phyloP scores from a whole-genome alignment of 2,329 filamentous ascomycete species.

The Didymellaceae sp. region DNA sequence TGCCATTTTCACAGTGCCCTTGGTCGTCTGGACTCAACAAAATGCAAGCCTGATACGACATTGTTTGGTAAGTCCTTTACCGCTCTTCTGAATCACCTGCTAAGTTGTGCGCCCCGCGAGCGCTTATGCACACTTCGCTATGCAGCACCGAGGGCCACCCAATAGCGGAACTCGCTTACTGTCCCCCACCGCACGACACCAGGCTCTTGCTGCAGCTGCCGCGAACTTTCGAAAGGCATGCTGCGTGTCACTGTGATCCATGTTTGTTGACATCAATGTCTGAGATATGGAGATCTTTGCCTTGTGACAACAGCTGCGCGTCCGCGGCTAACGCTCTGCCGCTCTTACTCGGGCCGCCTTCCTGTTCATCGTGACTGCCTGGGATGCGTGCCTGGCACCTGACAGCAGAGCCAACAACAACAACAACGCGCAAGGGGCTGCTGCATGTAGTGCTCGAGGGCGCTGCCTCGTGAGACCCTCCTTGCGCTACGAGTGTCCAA shows the following conservation, averaged over 20 bases:
- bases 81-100: slow-evolving; percentile 49
- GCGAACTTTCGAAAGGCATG: slow-evolving; percentile 12
- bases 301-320: slow-evolving; percentile 15
- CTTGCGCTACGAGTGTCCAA: slow-evolving; percentile 20
- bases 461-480: slow-evolving; percentile 29
- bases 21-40: slow-evolving; percentile 7
- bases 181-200: slow-evolving; percentile 22
- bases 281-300: slow-evolving; percentile 10
- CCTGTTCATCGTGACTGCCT: slow-evolving; percentile 23
- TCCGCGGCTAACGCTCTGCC: slow-evolving; percentile 29
- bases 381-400: slow-evolving; percentile 32
- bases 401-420: slow-evolving; percentile 8
- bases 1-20: slow-evolving; percentile 4
- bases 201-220: slow-evolving; percentile 12
- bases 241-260: slow-evolving; percentile 32
- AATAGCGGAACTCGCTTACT: slow-evolving; percentile 33
- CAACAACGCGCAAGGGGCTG: slow-evolving; percentile 18
- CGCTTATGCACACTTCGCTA: slow-evolving; percentile 47
- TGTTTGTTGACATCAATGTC: slow-evolving; percentile 11
- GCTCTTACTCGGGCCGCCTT: slow-evolving; percentile 40
- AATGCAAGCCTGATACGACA: slow-evolving; percentile 23
- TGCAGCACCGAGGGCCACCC: slow-evolving; percentile 36
- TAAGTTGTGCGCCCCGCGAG: slow-evolving; percentile 31
- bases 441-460: slow-evolving; percentile 21
- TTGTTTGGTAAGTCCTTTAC: slow-evolving; percentile 42